Evolutionary conservation across 805 yeast genomes (phyloP).

Genomic region (Wickerhamiella domercqiae): DNA sequence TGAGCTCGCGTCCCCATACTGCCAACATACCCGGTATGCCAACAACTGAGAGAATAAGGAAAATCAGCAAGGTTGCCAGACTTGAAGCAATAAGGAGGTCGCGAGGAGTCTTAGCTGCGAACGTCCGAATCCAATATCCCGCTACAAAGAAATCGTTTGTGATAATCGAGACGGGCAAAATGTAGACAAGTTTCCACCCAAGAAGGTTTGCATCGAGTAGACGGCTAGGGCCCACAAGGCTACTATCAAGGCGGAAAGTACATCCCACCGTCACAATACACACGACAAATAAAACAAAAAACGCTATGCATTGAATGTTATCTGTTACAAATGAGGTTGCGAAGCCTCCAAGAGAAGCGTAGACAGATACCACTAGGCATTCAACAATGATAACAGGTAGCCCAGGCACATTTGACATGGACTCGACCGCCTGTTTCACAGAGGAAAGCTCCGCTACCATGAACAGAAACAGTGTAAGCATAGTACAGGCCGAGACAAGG

Average conservation of each 20-base stretch:
- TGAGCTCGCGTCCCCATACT: constrained; percentile 67
- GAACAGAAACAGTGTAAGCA: constrained; percentile 69
- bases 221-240: constrained; percentile 45
- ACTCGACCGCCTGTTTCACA: constrained; percentile 55
- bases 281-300: constrained; percentile 48
- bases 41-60: constrained; percentile 47
- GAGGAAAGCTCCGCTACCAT: constrained; percentile 82
- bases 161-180: constrained; percentile 67
- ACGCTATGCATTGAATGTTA: constrained; percentile 65
- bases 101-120: constrained; percentile 62
- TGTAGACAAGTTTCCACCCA: constrained; percentile 81
- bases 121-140: constrained; percentile 87
- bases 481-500: constrained; percentile 64
- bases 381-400: constrained; percentile 72
- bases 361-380: constrained; percentile 73
- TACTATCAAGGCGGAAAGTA: constrained; percentile 31
- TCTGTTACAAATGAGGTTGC: constrained; percentile 78
- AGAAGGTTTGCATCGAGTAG: constrained; percentile 48
- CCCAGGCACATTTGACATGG: constrained; percentile 65
- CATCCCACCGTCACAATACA: constrained; percentile 65
- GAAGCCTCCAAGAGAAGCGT: constrained; percentile 82
- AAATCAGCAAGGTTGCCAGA: constrained; percentile 52
- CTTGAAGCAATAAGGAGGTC: constrained; percentile 63
- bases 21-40: constrained; percentile 78
- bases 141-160: constrained; percentile 80